Base-by-base conservation (phyloP, 192 early-diverging fungal genomes). In the Jimgerdemannia flammicorona region DNA sequence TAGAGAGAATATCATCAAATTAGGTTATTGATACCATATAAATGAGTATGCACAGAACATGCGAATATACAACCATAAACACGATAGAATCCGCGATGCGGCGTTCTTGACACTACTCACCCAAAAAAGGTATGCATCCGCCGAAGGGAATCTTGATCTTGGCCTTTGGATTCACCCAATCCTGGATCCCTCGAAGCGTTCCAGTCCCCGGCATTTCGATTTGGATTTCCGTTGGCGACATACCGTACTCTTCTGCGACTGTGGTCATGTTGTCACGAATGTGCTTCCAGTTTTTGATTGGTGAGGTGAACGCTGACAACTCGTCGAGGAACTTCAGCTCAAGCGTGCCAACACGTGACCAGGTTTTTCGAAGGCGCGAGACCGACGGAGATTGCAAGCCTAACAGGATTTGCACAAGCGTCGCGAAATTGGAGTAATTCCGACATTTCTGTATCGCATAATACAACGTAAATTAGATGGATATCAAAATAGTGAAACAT, bases 41-140 rank as follows among this genome's bases (percentile, higher is more conserved):
- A 29, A 29, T 29, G 29, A 29, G 29, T 29, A 29, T 29, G 29
- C 29, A 29, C 29, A 29, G 29, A 29, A 29, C 29, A 29, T 29
- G 29, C 29, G 29, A 29, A 29, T 29, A 29, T 29, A 29, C 29
- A 29, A 29, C 29, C 29, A 29, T 29, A 29, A 29, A 29, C 29
- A 29, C 29, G 29, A 1, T 29, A 29, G 29, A 29, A 29, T 29
- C 29, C 29, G 29, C 29, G 29, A 29, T 29, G 40, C 14, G n/a
- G n/a, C 39, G 3, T 41, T 3, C 29, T 29, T 29, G 29, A 29
- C 29, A 2, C 18, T 40, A 17, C 71, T 63, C 73, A 83, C 88
- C 89, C 19, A 90, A 76, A 71, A 90, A 89, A 0, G 89, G 89
- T 66, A 90, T 87, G 54, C 89, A 88, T 8, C 87, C 89, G 40